Evolutionary conservation across 805 yeast species (phyloP), one percentile per base, ranked within the genome.

Genomic region (Pichia insulana): DNA sequence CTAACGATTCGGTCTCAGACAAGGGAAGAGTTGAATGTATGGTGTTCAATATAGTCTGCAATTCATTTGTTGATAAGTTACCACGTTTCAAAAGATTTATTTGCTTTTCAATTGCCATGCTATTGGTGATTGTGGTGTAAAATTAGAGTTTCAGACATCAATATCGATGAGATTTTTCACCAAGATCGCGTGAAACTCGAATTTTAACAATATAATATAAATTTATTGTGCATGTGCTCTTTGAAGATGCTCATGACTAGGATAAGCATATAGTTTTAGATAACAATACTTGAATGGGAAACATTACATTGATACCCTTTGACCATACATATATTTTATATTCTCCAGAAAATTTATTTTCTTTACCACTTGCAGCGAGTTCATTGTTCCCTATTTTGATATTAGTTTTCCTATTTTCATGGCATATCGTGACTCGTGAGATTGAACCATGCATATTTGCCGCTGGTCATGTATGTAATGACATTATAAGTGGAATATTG

Each of bases 321-420:
- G 96, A 88, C 57, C 87, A 85, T 55, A 88, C 97, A 0, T 82
- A 83, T 55, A 83, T 90, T 16, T 65, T 85, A 18, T 90, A 88
- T 55, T 80, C 83, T 50, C 81, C 88, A 7, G 58, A 64, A 11
- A 92, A 81, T 54, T 49, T 64, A 6, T 37, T 84, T 9, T 78
- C 95, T 3, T 58, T 75, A 28, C 53, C 73, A 0, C 65, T 78
- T 9, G 96, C 90, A 1, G 74, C 82, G 40, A 71, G 83, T 43
- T 83, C 97, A 16, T 68, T 92, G 22, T 65, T 81, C 7, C 98
- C 98, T 1, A 83, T 89, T 41, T 74, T 80, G 33, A 68, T 85
- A 17, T 71, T 89, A 61, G 76, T 84, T 18, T 83, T 84, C 54
- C 81, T 89, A 54, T 73, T 86, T 28, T 76, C 96, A 11, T 83